These are phyloP conservation scores for Pseudogymnoascus sp. DNA, from an alignment of 2,329 filamentous ascomycete genomes.

Conservation along the genomic window DNA sequence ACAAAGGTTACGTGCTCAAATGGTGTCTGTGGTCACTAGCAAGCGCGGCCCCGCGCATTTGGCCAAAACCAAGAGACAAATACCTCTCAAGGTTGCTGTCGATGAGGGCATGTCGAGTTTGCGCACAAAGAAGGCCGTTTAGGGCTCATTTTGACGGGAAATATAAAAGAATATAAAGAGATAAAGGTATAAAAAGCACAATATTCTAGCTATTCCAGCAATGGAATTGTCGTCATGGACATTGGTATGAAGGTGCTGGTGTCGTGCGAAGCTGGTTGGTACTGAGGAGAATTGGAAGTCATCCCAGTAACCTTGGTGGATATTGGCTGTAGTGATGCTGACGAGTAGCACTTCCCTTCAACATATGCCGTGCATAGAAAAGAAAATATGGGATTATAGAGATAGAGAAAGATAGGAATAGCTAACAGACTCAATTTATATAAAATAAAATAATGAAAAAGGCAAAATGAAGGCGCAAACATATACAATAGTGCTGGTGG, in stretches of 20 bases:
- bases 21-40: not conserved
- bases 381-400: not conserved
- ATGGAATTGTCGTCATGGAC: not conserved
- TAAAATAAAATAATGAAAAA: not conserved
- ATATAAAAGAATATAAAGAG: not conserved
- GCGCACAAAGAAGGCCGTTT: not conserved
- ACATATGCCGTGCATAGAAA: not conserved
- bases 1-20: conserved; percentile 3
- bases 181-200: not conserved
- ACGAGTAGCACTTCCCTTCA: not conserved
- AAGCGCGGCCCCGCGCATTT: not conserved
- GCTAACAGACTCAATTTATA: not conserved
- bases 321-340: not conserved
- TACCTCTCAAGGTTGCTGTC: conserved; percentile 1
- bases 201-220: not conserved
- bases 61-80: not conserved
- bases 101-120: conserved; percentile 2
- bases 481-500: not conserved
- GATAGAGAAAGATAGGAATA: not conserved
- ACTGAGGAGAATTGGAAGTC: not conserved
- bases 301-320: not conserved
- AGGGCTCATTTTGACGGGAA: not conserved
- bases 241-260: not conserved
- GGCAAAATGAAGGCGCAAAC: not conserved
- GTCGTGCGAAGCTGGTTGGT: not conserved